Conservation (phyloP, 768 basidiomycete genomes). For the Saitozyma podzolica region DNA sequence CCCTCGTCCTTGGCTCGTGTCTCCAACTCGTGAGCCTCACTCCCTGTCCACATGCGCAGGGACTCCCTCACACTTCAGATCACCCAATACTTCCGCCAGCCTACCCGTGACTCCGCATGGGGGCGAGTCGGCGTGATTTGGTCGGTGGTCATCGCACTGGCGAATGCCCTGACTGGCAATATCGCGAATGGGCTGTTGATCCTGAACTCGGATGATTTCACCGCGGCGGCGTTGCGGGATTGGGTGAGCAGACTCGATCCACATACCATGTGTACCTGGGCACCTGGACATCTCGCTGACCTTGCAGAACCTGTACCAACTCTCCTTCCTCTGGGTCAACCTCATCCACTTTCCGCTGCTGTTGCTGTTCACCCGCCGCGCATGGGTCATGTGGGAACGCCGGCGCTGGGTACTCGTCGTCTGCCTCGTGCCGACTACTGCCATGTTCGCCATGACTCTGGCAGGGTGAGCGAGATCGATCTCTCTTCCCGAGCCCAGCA, state of each 20-base stretch:
- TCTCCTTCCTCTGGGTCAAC: conserved; percentile 8
- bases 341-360: conserved; percentile 9
- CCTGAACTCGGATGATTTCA: conserved; percentile 11
- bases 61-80: not conserved
- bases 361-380: conserved; percentile 9
- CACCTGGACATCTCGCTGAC: not conserved
- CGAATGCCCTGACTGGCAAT: conserved; percentile 5
- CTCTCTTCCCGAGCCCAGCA: too few relatives aligned
- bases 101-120: conserved; percentile 1
- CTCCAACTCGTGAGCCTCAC: conserved; percentile 10
- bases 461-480: conserved; percentile 3
- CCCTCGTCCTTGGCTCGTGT: conserved; percentile 8
- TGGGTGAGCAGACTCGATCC: conserved; percentile 1
- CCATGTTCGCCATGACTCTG: conserved; percentile 2
- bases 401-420: conserved; percentile 1
- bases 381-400: conserved; percentile 10
- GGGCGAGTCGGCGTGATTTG: conserved; percentile 11
- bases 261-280: not conserved
- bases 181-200: conserved; percentile 5
- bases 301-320: conserved; percentile 2
- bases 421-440: not conserved
- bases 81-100: not conserved
- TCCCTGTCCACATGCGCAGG: not conserved
- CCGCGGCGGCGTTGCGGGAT: conserved; percentile 10
- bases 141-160: conserved; percentile 3